Base-by-base conservation (phyloP, 2,329 filamentous ascomycete species). In the Nannizzia gypsea region DNA sequence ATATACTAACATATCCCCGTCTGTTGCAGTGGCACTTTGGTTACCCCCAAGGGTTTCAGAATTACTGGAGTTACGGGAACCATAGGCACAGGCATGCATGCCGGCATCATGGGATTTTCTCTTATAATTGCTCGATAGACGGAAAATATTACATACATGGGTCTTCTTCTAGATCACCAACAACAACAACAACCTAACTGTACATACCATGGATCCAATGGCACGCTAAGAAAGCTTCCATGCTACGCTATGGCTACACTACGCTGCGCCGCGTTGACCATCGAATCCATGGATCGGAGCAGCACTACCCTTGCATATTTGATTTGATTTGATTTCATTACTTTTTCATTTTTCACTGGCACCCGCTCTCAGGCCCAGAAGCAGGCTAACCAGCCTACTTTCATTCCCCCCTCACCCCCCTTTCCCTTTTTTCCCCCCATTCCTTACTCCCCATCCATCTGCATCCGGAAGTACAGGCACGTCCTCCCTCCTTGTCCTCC, bases 21-120 rank as follows among this genome's bases (percentile, higher is more conserved):
- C n/a, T n/a, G n/a, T n/a, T n/a, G n/a, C 66, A 96, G 92, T 64
- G 87, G 91, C 72, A 93, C 86, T 36, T 79, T 99, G 62, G 88
- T 97, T 66, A 90, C 92, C 57, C 93, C 93, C 9, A 81, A 88
- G 65, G 92, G 92, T 56, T 96, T 93, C 75, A 89, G 81, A 65
- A 86, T 97, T 69, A 91, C 88, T 63, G 93, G 93, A 61, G 81
- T 97, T 64, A 87, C 89, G 9, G 93, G 93, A 60, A 89, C 88
- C 57, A 89, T 85, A 68, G 90, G 81, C 40, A 71, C 81, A 56
- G 95, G 89, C 89, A 76, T 96, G 22, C 89, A 96, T 40, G 71
- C 81, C 56, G 95, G 89, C 89, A 76, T 96, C 22, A 90, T 96
- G 71, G 88, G 88, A 3, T 89, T 96, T 71, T 87, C 88, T 6